These are phyloP conservation scores for Pestalotiopsis fici DNA, from an alignment of 2,329 filamentous ascomycete species.

Conservation along the genomic window DNA sequence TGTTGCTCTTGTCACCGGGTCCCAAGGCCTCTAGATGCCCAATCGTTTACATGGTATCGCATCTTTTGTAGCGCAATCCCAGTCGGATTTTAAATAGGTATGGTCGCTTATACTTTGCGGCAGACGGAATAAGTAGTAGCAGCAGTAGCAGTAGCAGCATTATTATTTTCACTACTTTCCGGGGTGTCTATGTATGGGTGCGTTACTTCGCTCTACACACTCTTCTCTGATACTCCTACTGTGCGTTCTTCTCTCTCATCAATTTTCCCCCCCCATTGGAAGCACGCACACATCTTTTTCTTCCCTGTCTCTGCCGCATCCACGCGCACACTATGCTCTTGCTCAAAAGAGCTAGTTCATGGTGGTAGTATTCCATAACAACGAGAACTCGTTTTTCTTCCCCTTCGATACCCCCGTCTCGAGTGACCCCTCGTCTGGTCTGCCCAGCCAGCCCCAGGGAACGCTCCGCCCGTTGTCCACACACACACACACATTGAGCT, in stretches of 20 bases:
- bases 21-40: slow-evolving; percentile 8
- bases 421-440: not conserved
- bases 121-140: not conserved
- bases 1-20: not conserved
- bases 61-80: not conserved
- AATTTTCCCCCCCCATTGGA: slow-evolving; percentile 24
- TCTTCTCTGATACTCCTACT: slow-evolving; percentile 5
- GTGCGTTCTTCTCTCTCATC: slow-evolving; percentile 24
- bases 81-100: not conserved
- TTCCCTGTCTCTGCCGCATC: slow-evolving; percentile 16
- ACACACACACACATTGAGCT: not conserved
- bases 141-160: no score
- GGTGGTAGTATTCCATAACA: not conserved
- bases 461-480: not conserved
- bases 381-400: not conserved
- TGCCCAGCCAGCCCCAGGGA: not conserved
- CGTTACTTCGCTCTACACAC: slow-evolving; percentile 7
- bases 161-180: slow-evolving; percentile 1
- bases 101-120: not conserved
- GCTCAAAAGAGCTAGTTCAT: not conserved
- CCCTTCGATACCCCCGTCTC: not conserved
- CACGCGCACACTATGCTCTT: not conserved
- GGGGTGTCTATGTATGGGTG: not conserved
- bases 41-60: not conserved
- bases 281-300: slow-evolving; percentile 11